Evolutionary conservation across 2,329 filamentous ascomycete genomes (phyloP).

Genomic region (Colletotrichum australisinense): DNA sequence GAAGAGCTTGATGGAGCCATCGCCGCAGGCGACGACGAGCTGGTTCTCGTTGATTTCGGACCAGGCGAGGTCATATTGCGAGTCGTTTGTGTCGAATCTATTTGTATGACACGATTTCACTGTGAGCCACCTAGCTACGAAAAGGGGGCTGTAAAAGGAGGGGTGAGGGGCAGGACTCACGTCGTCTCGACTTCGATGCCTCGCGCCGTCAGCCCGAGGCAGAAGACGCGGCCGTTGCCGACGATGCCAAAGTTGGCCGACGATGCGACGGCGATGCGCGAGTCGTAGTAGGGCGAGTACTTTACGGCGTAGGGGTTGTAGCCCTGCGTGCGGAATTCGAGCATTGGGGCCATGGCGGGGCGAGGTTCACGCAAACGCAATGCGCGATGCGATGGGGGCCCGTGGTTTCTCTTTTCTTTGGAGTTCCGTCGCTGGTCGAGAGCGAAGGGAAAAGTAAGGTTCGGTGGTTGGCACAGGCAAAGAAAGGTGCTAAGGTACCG

Average conservation of each 20-base stretch:
- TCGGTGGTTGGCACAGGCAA: not conserved
- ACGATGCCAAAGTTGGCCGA: constrained; percentile 98
- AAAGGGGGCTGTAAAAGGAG: no score
- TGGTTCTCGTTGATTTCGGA: constrained; percentile 98
- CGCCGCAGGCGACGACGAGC: constrained; percentile 87
- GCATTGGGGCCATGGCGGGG: constrained; percentile 70
- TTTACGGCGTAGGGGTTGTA: constrained; percentile 98
- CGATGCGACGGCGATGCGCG: constrained; percentile 87
- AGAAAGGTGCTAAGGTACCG: not conserved
- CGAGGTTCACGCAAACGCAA: not conserved
- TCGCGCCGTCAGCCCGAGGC: constrained; percentile 83
- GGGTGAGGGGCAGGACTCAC: constrained; percentile 53
- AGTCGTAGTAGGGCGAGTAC: constrained; percentile 98
- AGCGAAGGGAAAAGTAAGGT: not conserved
- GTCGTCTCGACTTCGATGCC: constrained; percentile 88
- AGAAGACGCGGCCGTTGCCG: constrained; percentile 91
- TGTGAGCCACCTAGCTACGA: no score
- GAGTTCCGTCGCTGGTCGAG: not conserved
- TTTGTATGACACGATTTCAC: no score
- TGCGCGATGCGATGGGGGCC: constrained; percentile 3
- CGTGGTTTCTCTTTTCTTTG: not conserved
- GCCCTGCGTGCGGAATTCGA: constrained; percentile 92
- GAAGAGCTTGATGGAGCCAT: constrained; percentile 95
- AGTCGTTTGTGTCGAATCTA: constrained; percentile 98
- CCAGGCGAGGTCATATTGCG: constrained; percentile 94